Evolutionary conservation across 129 eudicot genomes (phyloP), one percentile per base, ranked within the genome.

Genomic region (Deinandra increscens): DNA sequence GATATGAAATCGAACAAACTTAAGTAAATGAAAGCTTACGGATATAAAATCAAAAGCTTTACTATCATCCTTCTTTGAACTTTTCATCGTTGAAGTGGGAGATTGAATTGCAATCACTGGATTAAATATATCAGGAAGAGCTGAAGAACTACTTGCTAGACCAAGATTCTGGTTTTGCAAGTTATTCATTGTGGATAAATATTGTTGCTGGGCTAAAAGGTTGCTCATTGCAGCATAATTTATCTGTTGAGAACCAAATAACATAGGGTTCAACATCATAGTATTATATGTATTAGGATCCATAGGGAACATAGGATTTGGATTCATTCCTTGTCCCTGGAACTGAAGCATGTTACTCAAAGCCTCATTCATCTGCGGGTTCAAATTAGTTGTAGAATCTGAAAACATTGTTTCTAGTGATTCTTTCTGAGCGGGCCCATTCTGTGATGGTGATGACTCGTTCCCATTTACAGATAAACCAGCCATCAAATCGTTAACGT

Each of bases 21-120:
- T 71, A 18, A 39, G 56, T 42, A 54, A 26, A 54, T 0, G 50
- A 64, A 58, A 72, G 69, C 92, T 84, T 82, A 93, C 98, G 22
- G 98, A 86, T 79, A 93, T 93, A 76, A 93, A 93, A 79, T 93
- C 98, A 78, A 93, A 93, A 0, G 98, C 98, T 80, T 78, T 87
- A 13, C 92, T 84, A 1, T 89, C 97, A 66, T 89, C 96, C 79
- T 84, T 85, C 84, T 87, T 92, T 5, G 98, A 73, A 62, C 72
- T 72, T 60, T 85, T 92, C 88, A 87, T 84, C 71, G 80, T 78
- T 39, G 88, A 77, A 63, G 79, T 81, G 20, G 96, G 81, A 75
- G 82, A 65, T 79, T 84, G 92, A 75, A 58, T 74, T 33, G 87
- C 86, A 34, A 83, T 64, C 55, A 42, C 67, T 42, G 98, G 86